Evolutionary conservation across 2,329 filamentous ascomycete species (phyloP).

Genomic region (Exophiala viscosa): DNA sequence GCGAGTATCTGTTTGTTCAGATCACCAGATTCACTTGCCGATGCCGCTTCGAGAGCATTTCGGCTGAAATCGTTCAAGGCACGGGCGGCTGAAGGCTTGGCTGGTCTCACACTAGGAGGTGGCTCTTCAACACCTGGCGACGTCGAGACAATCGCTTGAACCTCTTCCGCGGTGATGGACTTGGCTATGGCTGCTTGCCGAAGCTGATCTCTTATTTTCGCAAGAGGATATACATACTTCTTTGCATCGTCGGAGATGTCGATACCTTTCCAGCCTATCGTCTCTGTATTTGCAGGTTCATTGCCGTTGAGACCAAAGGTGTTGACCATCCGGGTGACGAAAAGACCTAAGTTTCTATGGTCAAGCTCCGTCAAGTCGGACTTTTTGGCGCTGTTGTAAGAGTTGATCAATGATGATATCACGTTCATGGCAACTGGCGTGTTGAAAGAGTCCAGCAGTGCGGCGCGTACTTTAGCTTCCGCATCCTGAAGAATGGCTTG

Average conservation of each 20-base stretch:
- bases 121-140: constrained; percentile 28
- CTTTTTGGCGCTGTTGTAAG: constrained; percentile 61
- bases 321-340: constrained; percentile 77
- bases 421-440: constrained; percentile 73
- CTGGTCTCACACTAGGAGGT: constrained; percentile 16
- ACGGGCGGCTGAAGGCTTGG: constrained; percentile 24
- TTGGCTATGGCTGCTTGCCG: constrained; percentile 53
- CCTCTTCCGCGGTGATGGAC: constrained; percentile 38
- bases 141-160: constrained; percentile 39
- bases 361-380: constrained; percentile 45
- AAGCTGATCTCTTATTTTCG: constrained; percentile 55
- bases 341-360: constrained; percentile 60
- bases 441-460: constrained; percentile 81
- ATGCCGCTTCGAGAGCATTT: constrained; percentile 41
- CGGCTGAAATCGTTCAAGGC: constrained; percentile 27
- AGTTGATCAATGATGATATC: constrained; percentile 73
- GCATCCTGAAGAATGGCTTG: constrained; percentile 50
- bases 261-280: constrained; percentile 63
- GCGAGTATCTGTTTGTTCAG: constrained; percentile 68
- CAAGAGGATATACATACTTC: constrained; percentile 58
- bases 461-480: constrained; percentile 57
- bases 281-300: constrained; percentile 32
- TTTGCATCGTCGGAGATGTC: constrained; percentile 59
- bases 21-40: constrained; percentile 45
- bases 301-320: constrained; percentile 69